A percentile compares a stretch with the other conserved stretches of the same genome.
These are phyloP conservation scores for Emmonsiellopsis sp. DNA, from an alignment of 2,329 filamentous ascomycete genomes.

Conservation along the genomic window DNA sequence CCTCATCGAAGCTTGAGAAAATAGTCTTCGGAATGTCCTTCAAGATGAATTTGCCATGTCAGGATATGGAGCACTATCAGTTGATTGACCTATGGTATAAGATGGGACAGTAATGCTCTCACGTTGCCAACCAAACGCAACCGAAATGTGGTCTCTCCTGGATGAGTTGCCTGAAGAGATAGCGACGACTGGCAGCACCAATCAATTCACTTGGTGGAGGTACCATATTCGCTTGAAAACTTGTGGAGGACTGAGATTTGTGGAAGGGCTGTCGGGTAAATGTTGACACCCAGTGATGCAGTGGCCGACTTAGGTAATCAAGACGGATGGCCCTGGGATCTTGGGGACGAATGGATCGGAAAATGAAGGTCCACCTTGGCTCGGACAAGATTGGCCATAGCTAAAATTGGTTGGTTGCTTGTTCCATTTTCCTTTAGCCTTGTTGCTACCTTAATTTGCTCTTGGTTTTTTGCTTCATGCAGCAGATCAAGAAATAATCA, in stretches of 20 bases:
- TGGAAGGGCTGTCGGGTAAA: background rate
- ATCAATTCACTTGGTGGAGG: constrained; percentile 13
- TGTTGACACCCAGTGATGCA: background rate
- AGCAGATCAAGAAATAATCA: too few relatives aligned
- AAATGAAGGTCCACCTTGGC: too few relatives aligned
- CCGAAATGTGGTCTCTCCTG: constrained; percentile 23
- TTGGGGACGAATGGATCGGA: too few relatives aligned
- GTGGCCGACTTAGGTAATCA: background rate
- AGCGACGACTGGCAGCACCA: constrained; percentile 18
- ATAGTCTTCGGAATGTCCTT: constrained; percentile 19
- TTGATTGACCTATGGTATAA: constrained; percentile 3
- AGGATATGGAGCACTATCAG: constrained; percentile 12
- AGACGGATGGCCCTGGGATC: too few relatives aligned
- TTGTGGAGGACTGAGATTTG: background rate
- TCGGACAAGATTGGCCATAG: too few relatives aligned
- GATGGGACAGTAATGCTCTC: constrained; percentile 7
- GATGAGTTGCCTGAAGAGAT: constrained; percentile 22
- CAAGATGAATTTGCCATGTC: constrained; percentile 15
- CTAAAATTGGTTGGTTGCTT: too few relatives aligned
- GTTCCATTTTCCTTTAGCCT: too few relatives aligned
- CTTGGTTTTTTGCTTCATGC: too few relatives aligned
- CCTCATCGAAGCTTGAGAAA: constrained; percentile 14
- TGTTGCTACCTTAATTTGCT: too few relatives aligned
- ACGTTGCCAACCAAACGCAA: constrained; percentile 24
- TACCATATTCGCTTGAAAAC: constrained; percentile 9